Conservation (phyloP, 805 yeast species). For the Hanseniaspora taiwanica region DNA sequence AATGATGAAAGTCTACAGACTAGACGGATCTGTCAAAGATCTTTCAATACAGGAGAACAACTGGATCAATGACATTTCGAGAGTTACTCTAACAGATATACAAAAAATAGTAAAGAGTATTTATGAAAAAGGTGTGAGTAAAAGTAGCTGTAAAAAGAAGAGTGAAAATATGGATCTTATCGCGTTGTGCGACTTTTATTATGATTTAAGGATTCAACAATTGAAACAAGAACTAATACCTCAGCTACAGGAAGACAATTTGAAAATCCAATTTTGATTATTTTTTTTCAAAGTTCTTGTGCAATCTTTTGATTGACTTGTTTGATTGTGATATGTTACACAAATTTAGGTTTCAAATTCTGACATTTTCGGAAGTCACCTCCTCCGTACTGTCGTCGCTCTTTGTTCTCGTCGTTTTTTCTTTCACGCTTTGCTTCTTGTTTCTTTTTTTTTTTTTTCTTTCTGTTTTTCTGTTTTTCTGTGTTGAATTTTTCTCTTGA, state of each 20-base stretch:
- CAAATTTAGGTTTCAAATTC: too few species aligned
- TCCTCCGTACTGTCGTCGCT: too few species aligned
- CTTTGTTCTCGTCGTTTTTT: background rate
- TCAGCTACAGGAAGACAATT: background rate
- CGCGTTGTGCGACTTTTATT: background rate
- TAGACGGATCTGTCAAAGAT: background rate
- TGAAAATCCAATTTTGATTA: too few species aligned
- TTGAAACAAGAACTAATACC: background rate
- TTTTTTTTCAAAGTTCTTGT: too few species aligned
- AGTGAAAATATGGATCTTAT: too few species aligned
- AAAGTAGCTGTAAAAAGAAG: too few species aligned
- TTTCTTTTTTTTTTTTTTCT: background rate
- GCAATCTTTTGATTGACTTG: too few species aligned
- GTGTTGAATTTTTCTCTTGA: background rate
- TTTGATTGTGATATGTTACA: too few species aligned
- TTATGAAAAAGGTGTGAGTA: too few species aligned
- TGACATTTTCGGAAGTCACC: too few species aligned
- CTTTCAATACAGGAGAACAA: background rate
- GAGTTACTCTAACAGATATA: background rate
- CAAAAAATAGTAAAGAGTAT: background rate
- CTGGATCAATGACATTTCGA: background rate
- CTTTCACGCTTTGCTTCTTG: background rate
- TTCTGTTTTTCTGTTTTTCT: background rate
- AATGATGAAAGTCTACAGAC: slow-evolving; percentile 11
- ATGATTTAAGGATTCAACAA: background rate